These are phyloP conservation scores for Saccharomycopsis hybrid DNA, from an alignment of 1,139 yeast genomes.

Conservation along the genomic window DNA sequence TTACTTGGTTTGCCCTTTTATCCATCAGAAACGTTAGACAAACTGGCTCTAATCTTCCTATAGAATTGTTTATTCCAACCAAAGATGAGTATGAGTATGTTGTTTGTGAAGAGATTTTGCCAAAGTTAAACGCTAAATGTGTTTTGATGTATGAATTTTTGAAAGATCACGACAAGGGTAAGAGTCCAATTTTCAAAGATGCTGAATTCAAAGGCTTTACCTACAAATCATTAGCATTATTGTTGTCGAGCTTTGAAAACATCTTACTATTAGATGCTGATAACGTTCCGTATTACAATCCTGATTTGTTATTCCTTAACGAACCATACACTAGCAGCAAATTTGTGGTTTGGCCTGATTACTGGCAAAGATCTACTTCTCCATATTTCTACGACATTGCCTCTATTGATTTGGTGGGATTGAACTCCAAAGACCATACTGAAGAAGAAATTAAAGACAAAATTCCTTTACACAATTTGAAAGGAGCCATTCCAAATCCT, in stretches of 20 bases:
- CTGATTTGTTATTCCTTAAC: constrained; percentile 47
- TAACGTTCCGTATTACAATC: constrained; percentile 54
- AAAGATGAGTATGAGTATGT: constrained; percentile 58
- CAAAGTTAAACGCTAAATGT: constrained; percentile 65
- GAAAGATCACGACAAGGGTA: constrained; percentile 7
- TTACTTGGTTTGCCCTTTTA: constrained; percentile 47
- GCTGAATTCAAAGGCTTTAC: constrained; percentile 61
- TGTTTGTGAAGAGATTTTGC: constrained; percentile 58
- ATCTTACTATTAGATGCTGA: constrained; percentile 76
- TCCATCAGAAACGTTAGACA: constrained; percentile 50
- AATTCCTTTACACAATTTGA: constrained; percentile 42
- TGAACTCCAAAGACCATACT: background rate
- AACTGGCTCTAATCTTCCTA: constrained; percentile 49
- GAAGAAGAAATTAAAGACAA: constrained; percentile 21
- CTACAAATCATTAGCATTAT: constrained; percentile 67
- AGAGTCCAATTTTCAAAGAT: background rate
- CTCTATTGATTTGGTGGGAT: constrained; percentile 6
- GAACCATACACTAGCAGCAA: constrained; percentile 52
- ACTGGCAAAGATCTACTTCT: constrained; percentile 68
- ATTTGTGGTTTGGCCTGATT: constrained; percentile 76
- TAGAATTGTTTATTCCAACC: constrained; percentile 54
- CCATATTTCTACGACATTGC: constrained; percentile 67
- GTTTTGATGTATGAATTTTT: constrained; percentile 38
- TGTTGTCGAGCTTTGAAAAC: constrained; percentile 71
- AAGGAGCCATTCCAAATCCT: constrained; percentile 53